A percentile compares a stretch with the other conserved stretches of the same genome.
These are phyloP conservation scores for Panaeolus papilionaceus DNA, from an alignment of 768 basidiomycete species.

Conservation along the genomic window DNA sequence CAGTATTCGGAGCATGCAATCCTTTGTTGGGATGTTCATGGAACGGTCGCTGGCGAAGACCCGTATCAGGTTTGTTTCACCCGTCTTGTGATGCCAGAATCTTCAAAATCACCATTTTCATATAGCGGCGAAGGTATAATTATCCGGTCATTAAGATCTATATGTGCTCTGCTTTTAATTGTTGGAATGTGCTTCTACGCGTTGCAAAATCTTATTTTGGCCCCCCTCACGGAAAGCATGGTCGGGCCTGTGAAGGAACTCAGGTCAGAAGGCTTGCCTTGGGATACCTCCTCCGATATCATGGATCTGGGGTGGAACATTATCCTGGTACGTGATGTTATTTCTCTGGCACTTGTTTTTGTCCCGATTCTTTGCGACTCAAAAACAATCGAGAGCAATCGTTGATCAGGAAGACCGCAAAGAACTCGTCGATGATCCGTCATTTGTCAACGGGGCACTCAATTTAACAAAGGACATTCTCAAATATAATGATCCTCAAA, in stretches of 20 bases:
- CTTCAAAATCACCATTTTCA: background rate
- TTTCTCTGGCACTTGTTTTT: background rate
- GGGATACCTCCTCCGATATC: background rate
- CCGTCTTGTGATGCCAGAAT: too few species aligned
- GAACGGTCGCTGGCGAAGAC: background rate
- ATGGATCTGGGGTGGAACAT: background rate
- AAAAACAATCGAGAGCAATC: background rate
- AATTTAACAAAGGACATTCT: background rate
- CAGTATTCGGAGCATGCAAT: background rate
- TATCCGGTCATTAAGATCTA: background rate
- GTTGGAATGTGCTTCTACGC: background rate
- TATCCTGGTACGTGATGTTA: background rate
- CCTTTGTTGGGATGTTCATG: background rate
- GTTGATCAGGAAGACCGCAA: background rate
- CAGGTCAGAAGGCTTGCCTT: background rate
- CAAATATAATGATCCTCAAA: background rate
- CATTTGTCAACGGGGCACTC: background rate
- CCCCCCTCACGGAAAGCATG: background rate
- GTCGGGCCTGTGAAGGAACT: background rate
- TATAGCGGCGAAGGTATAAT: background rate
- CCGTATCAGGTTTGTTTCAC: background rate
- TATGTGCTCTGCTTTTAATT: background rate
- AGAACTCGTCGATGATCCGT: background rate
- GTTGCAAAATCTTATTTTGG: background rate
- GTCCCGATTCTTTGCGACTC: background rate